Conservation (phyloP, 495 filamentous ascomycete genomes). For the Margaritispora aquatica region DNA sequence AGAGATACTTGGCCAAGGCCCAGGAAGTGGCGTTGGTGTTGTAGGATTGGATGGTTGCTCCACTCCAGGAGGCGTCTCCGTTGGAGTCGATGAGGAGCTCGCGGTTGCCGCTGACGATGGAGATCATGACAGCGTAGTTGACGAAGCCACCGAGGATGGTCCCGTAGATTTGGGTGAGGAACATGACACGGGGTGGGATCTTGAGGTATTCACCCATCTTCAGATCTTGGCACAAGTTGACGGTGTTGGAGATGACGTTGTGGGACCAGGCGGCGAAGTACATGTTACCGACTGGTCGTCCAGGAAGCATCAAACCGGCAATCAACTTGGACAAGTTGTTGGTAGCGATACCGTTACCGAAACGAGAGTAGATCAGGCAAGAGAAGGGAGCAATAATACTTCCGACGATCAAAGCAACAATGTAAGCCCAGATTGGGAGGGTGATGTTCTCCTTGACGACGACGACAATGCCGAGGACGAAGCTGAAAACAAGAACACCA, state of each 20-base stretch:
- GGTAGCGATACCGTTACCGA: constrained; percentile 28
- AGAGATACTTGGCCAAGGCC: constrained; percentile 38
- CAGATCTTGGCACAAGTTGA: constrained; percentile 30
- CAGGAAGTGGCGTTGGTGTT: constrained; percentile 36
- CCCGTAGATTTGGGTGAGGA: constrained; percentile 38
- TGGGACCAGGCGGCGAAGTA: constrained; percentile 27
- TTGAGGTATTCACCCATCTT: constrained; percentile 31
- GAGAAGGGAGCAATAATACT: constrained; percentile 12
- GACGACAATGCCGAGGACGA: constrained; percentile 29
- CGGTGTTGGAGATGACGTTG: constrained; percentile 36
- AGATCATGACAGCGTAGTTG: constrained; percentile 32
- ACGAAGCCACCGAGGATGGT: constrained; percentile 39
- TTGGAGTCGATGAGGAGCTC: constrained; percentile 36
- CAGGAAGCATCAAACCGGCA: constrained; percentile 35
- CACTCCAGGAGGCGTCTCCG: constrained; percentile 25
- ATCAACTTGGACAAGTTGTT: constrained; percentile 35
- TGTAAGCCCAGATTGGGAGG: constrained; percentile 48
- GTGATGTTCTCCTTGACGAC: constrained; percentile 33
- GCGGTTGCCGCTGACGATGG: constrained; percentile 19
- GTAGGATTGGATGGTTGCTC: constrained; percentile 30
- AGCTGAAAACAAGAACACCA: constrained; percentile 35
- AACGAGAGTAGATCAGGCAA: constrained; percentile 12
- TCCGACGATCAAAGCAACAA: constrained; percentile 39
- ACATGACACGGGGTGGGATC: constrained; percentile 35
- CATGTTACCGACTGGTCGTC: constrained; percentile 30